Percentiles rank a stretch among this genome's conserved stretches.
phyloP scores from a whole-genome alignment of 75 land plant genomes.

The Sequoiadendron giganteum region DNA sequence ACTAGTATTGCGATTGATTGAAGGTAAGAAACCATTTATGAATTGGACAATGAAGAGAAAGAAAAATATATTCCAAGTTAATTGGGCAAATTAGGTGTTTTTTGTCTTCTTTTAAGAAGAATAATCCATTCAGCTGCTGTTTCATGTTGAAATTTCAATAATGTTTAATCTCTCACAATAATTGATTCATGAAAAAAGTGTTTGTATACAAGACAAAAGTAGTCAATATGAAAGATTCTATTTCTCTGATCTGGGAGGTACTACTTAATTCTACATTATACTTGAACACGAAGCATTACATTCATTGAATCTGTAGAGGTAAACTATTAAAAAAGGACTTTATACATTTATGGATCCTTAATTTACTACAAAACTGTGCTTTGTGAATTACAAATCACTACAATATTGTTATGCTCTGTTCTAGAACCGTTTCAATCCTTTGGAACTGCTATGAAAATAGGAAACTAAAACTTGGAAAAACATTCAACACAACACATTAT shows the following conservation, averaged over 20 bases:
- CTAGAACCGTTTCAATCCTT: too few relatives aligned
- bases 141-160: neutral
- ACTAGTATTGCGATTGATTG: conserved; percentile 30
- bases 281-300: neutral
- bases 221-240: neutral
- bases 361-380: neutral
- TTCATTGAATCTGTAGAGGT: neutral
- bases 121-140: neutral
- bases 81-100: neutral
- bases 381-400: too few relatives aligned
- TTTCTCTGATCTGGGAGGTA: neutral
- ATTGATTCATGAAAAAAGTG: neutral
- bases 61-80: neutral
- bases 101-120: neutral
- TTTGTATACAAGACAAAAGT: neutral
- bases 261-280: neutral
- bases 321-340: neutral
- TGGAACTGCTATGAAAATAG: too few relatives aligned
- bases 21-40: conserved; percentile 16
- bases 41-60: neutral
- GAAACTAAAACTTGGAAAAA: too few relatives aligned
- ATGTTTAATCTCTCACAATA: neutral
- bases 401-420: too few relatives aligned
- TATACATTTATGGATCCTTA: neutral
- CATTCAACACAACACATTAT: too few relatives aligned